phyloP scores from a whole-genome alignment of 1,139 yeast genomes.

The Debaryomycetaceae sp. region DNA sequence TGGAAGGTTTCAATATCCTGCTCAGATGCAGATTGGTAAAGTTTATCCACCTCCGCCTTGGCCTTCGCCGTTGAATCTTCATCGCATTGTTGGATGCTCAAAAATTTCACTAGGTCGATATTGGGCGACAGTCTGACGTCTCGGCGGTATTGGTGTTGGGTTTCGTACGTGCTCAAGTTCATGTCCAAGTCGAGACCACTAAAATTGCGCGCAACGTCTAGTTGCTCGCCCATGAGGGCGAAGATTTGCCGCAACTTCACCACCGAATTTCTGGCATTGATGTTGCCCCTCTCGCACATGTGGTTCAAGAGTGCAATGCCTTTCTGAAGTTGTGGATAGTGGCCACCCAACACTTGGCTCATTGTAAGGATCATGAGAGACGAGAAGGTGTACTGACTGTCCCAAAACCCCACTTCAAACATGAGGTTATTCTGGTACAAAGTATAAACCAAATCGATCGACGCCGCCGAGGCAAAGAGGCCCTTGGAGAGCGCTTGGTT shows the following conservation, averaged over 20 bases:
- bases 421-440: constrained; percentile 32
- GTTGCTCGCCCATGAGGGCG: constrained; percentile 15
- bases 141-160: not conserved
- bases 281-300: constrained; percentile 40
- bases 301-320: constrained; percentile 32
- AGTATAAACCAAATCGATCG: constrained; percentile 34
- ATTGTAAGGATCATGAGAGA: constrained; percentile 39
- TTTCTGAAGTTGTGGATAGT: constrained; percentile 24
- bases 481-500: constrained; percentile 35
- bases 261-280: constrained; percentile 34
- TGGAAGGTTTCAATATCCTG: constrained; percentile 5
- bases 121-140: not conserved
- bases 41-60: constrained; percentile 3
- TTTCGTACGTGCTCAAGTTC: constrained; percentile 8
- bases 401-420: constrained; percentile 49
- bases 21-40: constrained; percentile 2
- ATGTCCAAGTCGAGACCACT: constrained; percentile 14
- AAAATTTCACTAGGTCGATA: constrained; percentile 4
- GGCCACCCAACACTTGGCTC: constrained; percentile 28
- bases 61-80: constrained; percentile 7
- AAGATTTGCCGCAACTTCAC: constrained; percentile 20
- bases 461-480: constrained; percentile 35
- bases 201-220: constrained; percentile 14
- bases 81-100: constrained; percentile 5
- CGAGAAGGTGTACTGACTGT: constrained; percentile 45